Evolutionary conservation across 2,329 filamentous ascomycete genomes (phyloP), one percentile per base, ranked within the genome.

Genomic region (Cordyceps cateniannulata): DNA sequence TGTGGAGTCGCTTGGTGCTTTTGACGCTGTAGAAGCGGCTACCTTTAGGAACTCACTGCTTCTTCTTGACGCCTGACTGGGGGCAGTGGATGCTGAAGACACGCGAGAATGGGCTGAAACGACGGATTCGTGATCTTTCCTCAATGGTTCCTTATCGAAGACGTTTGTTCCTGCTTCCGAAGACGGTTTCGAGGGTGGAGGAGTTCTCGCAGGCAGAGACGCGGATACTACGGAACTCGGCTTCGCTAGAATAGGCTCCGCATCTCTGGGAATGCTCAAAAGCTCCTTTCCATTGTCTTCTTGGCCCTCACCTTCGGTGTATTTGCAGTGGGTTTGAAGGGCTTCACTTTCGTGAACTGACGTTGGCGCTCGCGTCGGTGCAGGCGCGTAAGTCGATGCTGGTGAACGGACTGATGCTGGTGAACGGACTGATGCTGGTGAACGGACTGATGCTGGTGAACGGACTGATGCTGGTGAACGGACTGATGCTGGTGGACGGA

Each of bases 21-120:
- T 59, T 32, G 56, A n/a, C 4, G 35, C 14, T 7, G 24, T 66
- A 45, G 69, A 69, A 16, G 69, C 60, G 10, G 29, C 67, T 64
- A 60, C 67, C 70, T n/a, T 51, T 18, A 47, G 7, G 24, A 25
- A 10, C 1, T 44, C 56, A 38, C 32, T 25, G 27, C 25, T 47
- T 16, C 27, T 38, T 35, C 35, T 32, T 24, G 48, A 25, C 4
- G 40, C 35, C 3, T 14, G 38, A 16, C 12, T n/a, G 20, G 20
- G 24, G 2, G 7, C 32, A 16, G 6, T 20, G 10, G 40, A 45
- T 14, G 47, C 32, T 9, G 38, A 53, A 27, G 49, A 53, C 16
- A 12, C 10, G 16, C 16, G 27, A 4, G 49, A 52, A n/a, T 32
- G 35, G 25, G 24, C 32, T 27, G 59, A 51, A 20, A 44, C 10